Base-by-base conservation (phyloP, 2,329 filamentous ascomycete genomes). In the Tricladium varicosporioides region DNA sequence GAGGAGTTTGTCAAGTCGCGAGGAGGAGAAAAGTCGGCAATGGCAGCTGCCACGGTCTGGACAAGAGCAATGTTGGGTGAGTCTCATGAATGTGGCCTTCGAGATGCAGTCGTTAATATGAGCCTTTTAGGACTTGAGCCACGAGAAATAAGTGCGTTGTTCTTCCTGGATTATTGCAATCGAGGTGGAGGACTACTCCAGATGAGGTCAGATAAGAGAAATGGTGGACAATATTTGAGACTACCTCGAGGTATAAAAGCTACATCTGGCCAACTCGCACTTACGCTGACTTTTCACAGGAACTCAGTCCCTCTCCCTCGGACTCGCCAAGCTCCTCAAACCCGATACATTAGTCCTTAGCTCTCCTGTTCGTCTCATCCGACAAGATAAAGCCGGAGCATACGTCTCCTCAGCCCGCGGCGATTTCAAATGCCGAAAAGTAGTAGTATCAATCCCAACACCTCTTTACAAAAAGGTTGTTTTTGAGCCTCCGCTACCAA, bases 121-220 rank as follows among this genome's bases (percentile, higher is more conserved):
- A 43, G n/a, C n/a, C n/a, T n/a, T n/a, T n/a, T n/a, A 43, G 40
- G 40, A 14, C 40, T 75, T 1, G 78, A 82, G 32, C 75, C 80
- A 0, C 57, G 53, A 1, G 79, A 83, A 13, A 63, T 82, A 4
- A 78, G 75, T 7, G 80, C 81, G 0, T 65, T 80, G 1, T 84
- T 71, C 63, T 82, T 85, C 62, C 71, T 85, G 16, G 73, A 81
- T 63, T 83, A 85, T 69, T 79, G 78, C 72, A 78, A 76, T 61
- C 75, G 73, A 10, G 78, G 79, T 2, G 76, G 76, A 5, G 82
- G 83, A 0, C 69, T 84, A 1, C 56, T 80, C 56, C 71, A 75
- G 45, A 80, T 84, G 75, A 71, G 78, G 0, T 81, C 79, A 1
- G 81, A 84, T 62, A 64, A 71, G 16, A 77, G 79, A 54, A 63